A percentile compares a stretch with the other conserved stretches of the same genome.
These are phyloP conservation scores for Metschnikowia anglica DNA, from an alignment of 805 yeast genomes.

Conservation along the genomic window DNA sequence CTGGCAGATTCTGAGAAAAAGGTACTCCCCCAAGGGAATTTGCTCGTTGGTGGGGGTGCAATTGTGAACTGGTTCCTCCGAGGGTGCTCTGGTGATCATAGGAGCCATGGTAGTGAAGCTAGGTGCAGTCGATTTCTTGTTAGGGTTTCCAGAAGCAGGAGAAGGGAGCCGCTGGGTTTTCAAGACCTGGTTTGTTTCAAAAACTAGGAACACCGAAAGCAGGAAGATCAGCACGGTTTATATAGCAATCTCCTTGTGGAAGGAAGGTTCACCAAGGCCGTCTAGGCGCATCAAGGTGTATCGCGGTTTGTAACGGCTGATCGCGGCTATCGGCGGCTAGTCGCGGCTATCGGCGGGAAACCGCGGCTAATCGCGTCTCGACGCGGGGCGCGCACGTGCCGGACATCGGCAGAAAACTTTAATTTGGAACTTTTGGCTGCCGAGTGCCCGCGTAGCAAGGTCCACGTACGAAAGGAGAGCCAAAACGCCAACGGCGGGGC, in stretches of 20 bases:
- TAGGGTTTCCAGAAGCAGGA: too few relatives aligned
- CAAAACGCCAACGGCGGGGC: too few relatives aligned
- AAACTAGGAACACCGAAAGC: neutral
- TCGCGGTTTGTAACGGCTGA: conserved; percentile 1
- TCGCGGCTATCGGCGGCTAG: conserved; percentile 10
- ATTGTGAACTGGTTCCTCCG: conserved; percentile 11
- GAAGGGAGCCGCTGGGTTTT: too few relatives aligned
- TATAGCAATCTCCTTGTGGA: neutral
- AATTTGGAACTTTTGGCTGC: too few relatives aligned
- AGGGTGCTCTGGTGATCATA: conserved; percentile 15
- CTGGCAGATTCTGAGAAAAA: conserved; percentile 56
- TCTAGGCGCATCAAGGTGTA: neutral
- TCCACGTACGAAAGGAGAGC: too few relatives aligned
- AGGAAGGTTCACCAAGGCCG: neutral
- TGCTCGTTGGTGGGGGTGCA: neutral
- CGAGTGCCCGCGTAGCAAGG: too few relatives aligned
- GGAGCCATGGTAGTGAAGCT: conserved; percentile 18
- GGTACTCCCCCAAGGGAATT: conserved; percentile 64
- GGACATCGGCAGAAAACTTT: too few relatives aligned
- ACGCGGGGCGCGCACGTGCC: neutral
- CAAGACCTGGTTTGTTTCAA: too few relatives aligned
- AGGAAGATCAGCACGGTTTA: neutral
- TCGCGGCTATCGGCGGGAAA: conserved; percentile 8
- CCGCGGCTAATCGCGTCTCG: conserved; percentile 1
- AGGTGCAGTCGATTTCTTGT: too few relatives aligned